A percentile compares a stretch with the other conserved stretches of the same genome.
These are phyloP conservation scores for Umbelopsis sp. DNA, from an alignment of 192 early-diverging fungal genomes.

Conservation along the genomic window DNA sequence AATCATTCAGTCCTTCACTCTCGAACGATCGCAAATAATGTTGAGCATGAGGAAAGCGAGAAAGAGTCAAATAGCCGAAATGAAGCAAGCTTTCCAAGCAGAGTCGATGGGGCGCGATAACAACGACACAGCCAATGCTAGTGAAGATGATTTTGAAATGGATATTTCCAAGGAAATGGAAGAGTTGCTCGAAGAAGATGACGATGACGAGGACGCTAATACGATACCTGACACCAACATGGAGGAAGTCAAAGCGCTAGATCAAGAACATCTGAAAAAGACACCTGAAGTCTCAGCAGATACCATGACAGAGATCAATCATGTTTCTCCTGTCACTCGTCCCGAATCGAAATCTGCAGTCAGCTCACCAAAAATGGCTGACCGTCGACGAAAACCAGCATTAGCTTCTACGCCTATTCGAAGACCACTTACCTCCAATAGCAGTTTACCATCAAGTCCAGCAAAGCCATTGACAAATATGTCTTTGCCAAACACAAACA, in stretches of 20 bases:
- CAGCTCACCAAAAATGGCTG: neutral
- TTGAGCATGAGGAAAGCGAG: slow-evolving; percentile 17
- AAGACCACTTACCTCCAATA: slow-evolving; percentile 2
- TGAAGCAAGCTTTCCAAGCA: neutral
- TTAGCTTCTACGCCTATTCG: slow-evolving; percentile 3
- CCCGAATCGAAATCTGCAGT: neutral
- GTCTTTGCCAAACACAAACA: neutral
- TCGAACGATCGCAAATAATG: neutral
- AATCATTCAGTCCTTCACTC: neutral
- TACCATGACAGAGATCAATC: neutral
- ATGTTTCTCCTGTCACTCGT: neutral
- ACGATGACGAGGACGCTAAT: neutral
- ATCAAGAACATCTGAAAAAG: neutral
- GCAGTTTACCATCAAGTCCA: slow-evolving; percentile 8
- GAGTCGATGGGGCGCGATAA: neutral
- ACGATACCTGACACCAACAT: neutral
- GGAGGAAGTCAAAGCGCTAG: neutral
- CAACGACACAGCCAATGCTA: neutral
- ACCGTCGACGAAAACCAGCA: slow-evolving; percentile 7
- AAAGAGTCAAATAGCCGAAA: neutral
- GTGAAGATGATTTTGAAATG: slow-evolving; percentile 17
- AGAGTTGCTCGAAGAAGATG: slow-evolving; percentile 14
- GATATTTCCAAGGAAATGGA: slow-evolving; percentile 13
- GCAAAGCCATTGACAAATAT: slow-evolving; percentile 5
- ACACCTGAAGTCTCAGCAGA: neutral